These are phyloP conservation scores for Ophiostoma tasmaniense DNA, from an alignment of 2,329 filamentous ascomycete species.

Conservation along the genomic window DNA sequence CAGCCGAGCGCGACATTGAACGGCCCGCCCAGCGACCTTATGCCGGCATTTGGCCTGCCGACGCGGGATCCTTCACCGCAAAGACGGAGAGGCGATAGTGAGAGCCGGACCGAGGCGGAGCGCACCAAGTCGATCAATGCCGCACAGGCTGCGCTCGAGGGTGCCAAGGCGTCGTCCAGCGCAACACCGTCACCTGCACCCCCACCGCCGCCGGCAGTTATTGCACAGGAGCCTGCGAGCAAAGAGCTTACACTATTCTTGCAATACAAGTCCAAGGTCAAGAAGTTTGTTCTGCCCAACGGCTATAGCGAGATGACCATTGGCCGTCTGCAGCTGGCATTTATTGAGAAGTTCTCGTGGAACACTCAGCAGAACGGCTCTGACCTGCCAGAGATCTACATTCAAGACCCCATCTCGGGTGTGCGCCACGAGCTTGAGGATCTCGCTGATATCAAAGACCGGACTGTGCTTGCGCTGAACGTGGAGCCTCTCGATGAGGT, in stretches of 20 bases:
- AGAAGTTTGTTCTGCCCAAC: constrained; percentile 84
- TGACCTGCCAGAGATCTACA: constrained; percentile 93
- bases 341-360: constrained; percentile 99
- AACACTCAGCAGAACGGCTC: constrained; percentile 90
- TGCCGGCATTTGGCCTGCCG: constrained; percentile 28
- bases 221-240: constrained; percentile 33
- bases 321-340: constrained; percentile 82
- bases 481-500: constrained; percentile 91
- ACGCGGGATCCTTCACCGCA: constrained; percentile 21
- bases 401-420: constrained; percentile 90
- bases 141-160: constrained; percentile 12
- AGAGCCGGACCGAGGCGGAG: constrained; percentile 13
- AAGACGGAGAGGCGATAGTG: constrained; percentile 3
- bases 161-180: background rate
- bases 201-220: background rate
- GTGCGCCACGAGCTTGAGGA: constrained; percentile 97
- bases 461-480: constrained; percentile 90
- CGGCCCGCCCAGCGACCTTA: constrained; percentile 44
- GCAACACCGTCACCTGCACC: background rate
- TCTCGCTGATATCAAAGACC: constrained; percentile 83
- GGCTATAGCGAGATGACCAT: constrained; percentile 79
- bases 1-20: constrained; percentile 50
- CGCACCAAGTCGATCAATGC: constrained; percentile 17
- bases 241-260: constrained; percentile 91
- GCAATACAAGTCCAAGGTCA: constrained; percentile 94